Conservation (phyloP, 768 basidiomycete genomes). For the Hygrophorus pudorinus region DNA sequence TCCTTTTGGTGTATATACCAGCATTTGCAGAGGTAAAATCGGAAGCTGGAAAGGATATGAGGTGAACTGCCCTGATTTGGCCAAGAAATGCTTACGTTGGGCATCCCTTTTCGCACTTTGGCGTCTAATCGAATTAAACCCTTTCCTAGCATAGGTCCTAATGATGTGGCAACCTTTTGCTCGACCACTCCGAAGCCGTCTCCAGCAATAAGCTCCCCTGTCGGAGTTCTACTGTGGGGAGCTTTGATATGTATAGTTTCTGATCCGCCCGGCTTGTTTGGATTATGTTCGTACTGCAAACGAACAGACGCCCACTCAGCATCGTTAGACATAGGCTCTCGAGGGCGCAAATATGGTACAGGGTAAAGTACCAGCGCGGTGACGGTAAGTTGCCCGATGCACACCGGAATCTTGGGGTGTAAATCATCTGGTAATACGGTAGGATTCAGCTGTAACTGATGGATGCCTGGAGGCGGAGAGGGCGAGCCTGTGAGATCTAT, state of each 20-base stretch:
- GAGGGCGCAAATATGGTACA: slow-evolving; percentile 50
- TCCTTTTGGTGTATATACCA: slow-evolving; percentile 90
- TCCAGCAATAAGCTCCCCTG: slow-evolving; percentile 45
- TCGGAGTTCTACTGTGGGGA: slow-evolving; percentile 38
- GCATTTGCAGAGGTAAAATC: slow-evolving; percentile 73
- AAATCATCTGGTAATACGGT: slow-evolving; percentile 43
- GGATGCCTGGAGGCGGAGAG: slow-evolving; percentile 31
- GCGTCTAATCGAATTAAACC: slow-evolving; percentile 76
- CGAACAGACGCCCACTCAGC: slow-evolving; percentile 62
- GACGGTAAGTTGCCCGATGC: slow-evolving; percentile 77
- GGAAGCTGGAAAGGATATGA: slow-evolving; percentile 44
- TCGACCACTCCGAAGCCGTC: slow-evolving; percentile 80
- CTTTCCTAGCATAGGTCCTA: slow-evolving; percentile 80
- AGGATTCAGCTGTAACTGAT: slow-evolving; percentile 17
- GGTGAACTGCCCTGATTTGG: slow-evolving; percentile 12
- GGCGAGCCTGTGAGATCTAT: slow-evolving; percentile 73
- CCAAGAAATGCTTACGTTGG: slow-evolving; percentile 39
- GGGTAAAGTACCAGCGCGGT: slow-evolving; percentile 84
- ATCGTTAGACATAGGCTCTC: slow-evolving; percentile 30
- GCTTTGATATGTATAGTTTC: slow-evolving; percentile 77
- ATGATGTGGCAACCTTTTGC: slow-evolving; percentile 67
- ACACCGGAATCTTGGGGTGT: slow-evolving; percentile 75
- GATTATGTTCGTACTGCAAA: slow-evolving; percentile 59
- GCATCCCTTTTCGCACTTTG: slow-evolving; percentile 55
- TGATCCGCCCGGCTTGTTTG: slow-evolving; percentile 36